These are phyloP conservation scores for Rubia balearica DNA, from an alignment of 305 asterid species.

Conservation along the genomic window DNA sequence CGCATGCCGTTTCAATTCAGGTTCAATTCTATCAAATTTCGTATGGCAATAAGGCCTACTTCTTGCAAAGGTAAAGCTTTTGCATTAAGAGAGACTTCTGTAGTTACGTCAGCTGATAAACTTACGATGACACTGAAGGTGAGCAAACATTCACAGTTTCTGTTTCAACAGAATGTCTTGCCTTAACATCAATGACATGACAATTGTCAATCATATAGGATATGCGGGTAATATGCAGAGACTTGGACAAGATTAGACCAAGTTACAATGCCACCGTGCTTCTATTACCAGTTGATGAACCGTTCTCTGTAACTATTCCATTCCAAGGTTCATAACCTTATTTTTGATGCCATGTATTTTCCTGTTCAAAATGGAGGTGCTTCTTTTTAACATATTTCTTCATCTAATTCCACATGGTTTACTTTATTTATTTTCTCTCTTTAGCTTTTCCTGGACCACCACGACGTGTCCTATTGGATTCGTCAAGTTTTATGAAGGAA, in stretches of 20 bases:
- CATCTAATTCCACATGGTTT: background rate
- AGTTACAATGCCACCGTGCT: background rate
- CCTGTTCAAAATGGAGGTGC: background rate
- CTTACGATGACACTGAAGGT: background rate
- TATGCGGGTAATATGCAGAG: background rate
- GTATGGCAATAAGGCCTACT: background rate
- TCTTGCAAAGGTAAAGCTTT: background rate
- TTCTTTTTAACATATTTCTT: background rate
- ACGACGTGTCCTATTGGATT: background rate
- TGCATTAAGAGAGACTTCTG: background rate
- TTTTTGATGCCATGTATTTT: background rate
- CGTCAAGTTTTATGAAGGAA: background rate
- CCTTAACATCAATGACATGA: background rate
- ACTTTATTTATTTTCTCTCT: background rate
- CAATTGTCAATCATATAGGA: background rate
- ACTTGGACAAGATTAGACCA: slow-evolving; percentile 4
- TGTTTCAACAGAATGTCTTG: background rate
- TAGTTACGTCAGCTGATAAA: background rate
- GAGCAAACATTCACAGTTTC: background rate
- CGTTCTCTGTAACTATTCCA: background rate
- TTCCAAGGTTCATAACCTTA: background rate
- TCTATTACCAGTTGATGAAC: background rate
- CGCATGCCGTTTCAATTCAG: background rate
- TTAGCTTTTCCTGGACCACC: slow-evolving; percentile 1
- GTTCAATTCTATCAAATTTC: background rate